A percentile compares a stretch with the other conserved stretches of the same genome.
Evolutionary conservation across 2,329 filamentous ascomycete genomes (phyloP).

Genomic region (Fusarium poae): DNA sequence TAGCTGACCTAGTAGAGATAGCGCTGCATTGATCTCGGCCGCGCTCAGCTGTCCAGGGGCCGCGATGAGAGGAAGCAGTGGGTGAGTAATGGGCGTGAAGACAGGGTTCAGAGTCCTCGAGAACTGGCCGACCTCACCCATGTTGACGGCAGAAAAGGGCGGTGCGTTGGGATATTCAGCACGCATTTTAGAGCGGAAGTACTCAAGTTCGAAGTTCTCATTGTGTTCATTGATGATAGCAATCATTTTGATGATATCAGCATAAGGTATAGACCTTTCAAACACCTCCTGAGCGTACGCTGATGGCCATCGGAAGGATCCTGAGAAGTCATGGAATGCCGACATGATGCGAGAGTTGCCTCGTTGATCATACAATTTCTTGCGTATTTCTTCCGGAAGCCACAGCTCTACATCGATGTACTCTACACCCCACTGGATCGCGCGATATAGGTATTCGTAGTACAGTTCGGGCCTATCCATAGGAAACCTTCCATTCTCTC

Average conservation of each 20-base stretch:
- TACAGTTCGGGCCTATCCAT: constrained; percentile 83
- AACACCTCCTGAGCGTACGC: constrained; percentile 79
- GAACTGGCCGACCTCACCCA: constrained; percentile 87
- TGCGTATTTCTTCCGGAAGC: constrained; percentile 82
- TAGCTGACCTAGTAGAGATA: constrained; percentile 83
- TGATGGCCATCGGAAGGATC: constrained; percentile 85
- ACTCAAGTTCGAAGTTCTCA: constrained; percentile 91
- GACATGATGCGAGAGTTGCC: constrained; percentile 89
- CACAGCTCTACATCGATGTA: constrained; percentile 92
- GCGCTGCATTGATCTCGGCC: constrained; percentile 84
- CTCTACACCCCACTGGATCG: constrained; percentile 90
- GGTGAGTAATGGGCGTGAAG: constrained; percentile 90
- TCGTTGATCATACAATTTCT: constrained; percentile 74
- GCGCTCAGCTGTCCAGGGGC: constrained; percentile 88
- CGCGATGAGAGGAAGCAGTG: constrained; percentile 84
- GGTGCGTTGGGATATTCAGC: constrained; percentile 76
- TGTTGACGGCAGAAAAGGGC: constrained; percentile 85
- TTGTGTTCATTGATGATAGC: constrained; percentile 84
- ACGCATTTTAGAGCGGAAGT: constrained; percentile 84
- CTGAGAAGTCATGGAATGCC: constrained; percentile 91
- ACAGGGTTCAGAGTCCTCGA: constrained; percentile 87
- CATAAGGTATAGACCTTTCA: constrained; percentile 76
- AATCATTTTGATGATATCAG: constrained; percentile 93
- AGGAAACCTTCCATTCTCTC: constrained; percentile 86
- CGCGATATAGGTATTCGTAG: constrained; percentile 83